Base-by-base conservation (phyloP, 148 eudicot genomes). In the Rhododendron ferrugineum region DNA sequence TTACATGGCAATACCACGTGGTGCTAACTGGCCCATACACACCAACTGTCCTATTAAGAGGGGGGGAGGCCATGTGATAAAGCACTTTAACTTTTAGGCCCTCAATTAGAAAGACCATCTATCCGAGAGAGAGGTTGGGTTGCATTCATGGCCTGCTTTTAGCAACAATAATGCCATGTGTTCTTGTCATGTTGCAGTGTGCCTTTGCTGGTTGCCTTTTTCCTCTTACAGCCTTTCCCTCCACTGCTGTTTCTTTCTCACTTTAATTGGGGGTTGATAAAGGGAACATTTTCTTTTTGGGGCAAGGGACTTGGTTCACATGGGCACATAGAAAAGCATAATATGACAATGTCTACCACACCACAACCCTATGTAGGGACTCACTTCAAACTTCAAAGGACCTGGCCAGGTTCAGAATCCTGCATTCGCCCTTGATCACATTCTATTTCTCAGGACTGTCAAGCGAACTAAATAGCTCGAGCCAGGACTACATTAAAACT, bases 21-120 rank as follows among this genome's bases (percentile, higher is more conserved):
- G 20, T 52, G 3, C 18, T 52, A 49, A 49, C 3, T 54, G 20
- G 60, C 79, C 23, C 62, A 42, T 42, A 50, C 79, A 34, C 85
- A 70, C 13, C 2, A 6, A 11, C 22, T 50, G 44, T 26, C 44
- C 26, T 47, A 30, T 82, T 36, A n/a, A 83, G 36, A 44, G n/a
- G 40, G 11, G 66, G 62, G 23, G 11, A 73, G 42, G 60, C 79
- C 85, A 83, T 83, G 85, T 83, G 85, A 83, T 42, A 73, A 16
- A 32, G 79, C 37, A 34, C 79, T 83, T 80, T 5, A 32, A 36
- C 60, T 83, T 72, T 83, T 70, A 60, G 34, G 32, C 11, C 34
- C 64, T 50, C 79, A 83, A 32, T 30, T 22, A 23, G 74, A 83
- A 72, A 50, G 49, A 34, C 22, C 54, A 54, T 52, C 64, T 40